Evolutionary conservation across 371 early-diverging fungal genomes (phyloP), one percentile per base, ranked within the genome.

Genomic region (Apophysomyces variabilis): DNA sequence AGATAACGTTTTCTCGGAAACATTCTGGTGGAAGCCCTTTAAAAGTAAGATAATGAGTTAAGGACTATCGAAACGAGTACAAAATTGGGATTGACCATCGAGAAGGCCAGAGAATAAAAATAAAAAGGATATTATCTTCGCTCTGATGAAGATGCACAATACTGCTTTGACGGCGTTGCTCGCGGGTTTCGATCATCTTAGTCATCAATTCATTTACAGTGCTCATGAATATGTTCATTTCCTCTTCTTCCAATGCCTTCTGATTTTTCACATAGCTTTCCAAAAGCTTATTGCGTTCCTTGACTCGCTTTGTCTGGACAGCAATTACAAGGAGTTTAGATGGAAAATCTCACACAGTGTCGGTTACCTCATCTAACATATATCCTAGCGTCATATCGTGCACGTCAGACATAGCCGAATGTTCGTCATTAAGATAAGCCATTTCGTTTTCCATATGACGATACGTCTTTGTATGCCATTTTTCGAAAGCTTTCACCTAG

Each of bases 221-320:
- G 35, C 36, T 57, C 26, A 68, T 38, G 3, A 68, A 65, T 11
- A 32, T 62, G 57, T 62, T 61, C 43, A 4, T 50, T 7, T 45
- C 62, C 9, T 62, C 62, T 62, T 62, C 46, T n/a, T 62, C 62
- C 36, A 45, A 32, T 62, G 18, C 47, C 36, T 62, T 62, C 32
- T 62, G 46, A 47, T 45, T 26, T 6, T 47, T 9, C 0, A 45
- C 46, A 16, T 32, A 32, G 12, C 47, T 44, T 14, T 36, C 47
- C 47, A 50, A 32, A 21, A 21, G 21, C 21, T 45, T 37, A 50
- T 62, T 62, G 11, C 21, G 18, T n/a, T 47, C n/a, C 37, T 62
- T 62, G 14, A 62, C 32, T 36, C 50, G 45, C 14, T 37, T 26
- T 12, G 18, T 62, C 62, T 62, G 35, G 7, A 44, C n/a, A 47